Base-by-base conservation (phyloP, 768 basidiomycete genomes). In the Mycena alexandri region DNA sequence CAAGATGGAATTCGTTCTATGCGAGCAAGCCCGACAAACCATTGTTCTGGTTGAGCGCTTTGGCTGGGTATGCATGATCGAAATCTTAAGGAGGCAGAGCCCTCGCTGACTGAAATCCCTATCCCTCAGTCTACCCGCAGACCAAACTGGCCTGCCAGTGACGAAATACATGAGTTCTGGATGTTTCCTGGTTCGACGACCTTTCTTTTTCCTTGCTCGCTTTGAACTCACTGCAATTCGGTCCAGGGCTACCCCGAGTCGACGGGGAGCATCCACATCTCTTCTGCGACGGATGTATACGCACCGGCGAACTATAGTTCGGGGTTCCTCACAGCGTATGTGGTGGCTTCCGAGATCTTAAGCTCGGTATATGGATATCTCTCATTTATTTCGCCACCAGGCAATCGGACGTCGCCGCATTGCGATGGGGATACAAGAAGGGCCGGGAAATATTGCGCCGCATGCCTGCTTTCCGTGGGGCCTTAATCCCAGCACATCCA, bases 401-500 rank as follows among this genome's bases (percentile, higher is more conserved):
- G 24, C 33, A 57, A 4, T 53, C 72, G 14, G 78, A 79, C 41
- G 14, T 84, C 19, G 72, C 68, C 1, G 72, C 76, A 12, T 53
- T 84, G 14, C 74, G 61, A 17, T 78, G 80, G 72, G 74, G 68
- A 4, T 85, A 84, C 70, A 85, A 85, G 55, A 76, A 76, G 43
- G 34, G 69, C 8, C 79, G 82, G 2, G 84, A 85, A 71, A 68
- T 82, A 8, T 57, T 74, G 2, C 79, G 85, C 24, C 82, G 85
- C 11, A 79, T 84, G 76, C 68, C 76, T 1, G 29, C 13, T 3
- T 76, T 64, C 65, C 69, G 74, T 38, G 76, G 76, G 0, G 72
- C 72, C 12, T 29, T 71, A 1, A 17, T 43, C 24, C 50, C 65
- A 3, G 68, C 48, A 0, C 72, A 77, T 29, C 77, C 77, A 11